Percentiles rank a stretch among this genome's conserved stretches.
Evolutionary conservation across 108 stramenopile species (phyloP).

Genomic region (Pseudonitzschia pungens): DNA sequence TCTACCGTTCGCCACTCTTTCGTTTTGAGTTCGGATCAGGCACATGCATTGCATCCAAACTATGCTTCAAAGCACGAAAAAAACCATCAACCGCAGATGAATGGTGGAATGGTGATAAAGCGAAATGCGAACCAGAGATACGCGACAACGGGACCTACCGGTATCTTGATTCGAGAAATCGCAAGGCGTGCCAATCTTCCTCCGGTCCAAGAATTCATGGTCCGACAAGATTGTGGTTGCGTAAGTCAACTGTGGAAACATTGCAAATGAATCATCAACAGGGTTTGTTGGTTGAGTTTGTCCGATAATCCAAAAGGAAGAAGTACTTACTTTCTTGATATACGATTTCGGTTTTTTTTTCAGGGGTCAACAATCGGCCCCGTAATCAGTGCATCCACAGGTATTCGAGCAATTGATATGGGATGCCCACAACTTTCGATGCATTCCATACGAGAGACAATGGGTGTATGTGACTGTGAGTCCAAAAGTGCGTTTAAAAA

Average conservation of each 20-base stretch:
- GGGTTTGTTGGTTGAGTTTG: not conserved
- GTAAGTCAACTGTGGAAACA: conserved; percentile 41
- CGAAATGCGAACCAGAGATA: conserved; percentile 97
- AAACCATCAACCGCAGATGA: conserved; percentile 89
- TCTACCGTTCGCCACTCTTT: conserved; percentile 56
- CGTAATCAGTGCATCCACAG: conserved; percentile 81
- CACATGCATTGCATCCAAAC: conserved; percentile 98
- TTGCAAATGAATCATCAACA: not conserved
- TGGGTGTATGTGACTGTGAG: conserved; percentile 76
- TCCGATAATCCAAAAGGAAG: not conserved
- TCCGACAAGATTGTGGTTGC: conserved; percentile 93
- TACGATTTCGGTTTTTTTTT: not conserved
- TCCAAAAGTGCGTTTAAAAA: not conserved
- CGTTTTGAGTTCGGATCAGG: conserved; percentile 87
- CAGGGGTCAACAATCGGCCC: conserved; percentile 90
- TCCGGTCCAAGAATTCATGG: conserved; percentile 90
- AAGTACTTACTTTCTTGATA: too few species aligned
- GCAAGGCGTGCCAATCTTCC: conserved; percentile 65
- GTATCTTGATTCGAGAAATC: conserved; percentile 84
- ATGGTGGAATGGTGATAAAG: conserved; percentile 97
- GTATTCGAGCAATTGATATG: conserved; percentile 94
- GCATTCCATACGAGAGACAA: conserved; percentile 94
- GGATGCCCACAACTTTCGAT: conserved; percentile 96
- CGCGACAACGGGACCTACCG: conserved; percentile 89
- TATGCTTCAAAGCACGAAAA: conserved; percentile 93